These are phyloP conservation scores for Colletotrichum eremochloae DNA, from an alignment of 2,329 filamentous ascomycete species.

Conservation along the genomic window DNA sequence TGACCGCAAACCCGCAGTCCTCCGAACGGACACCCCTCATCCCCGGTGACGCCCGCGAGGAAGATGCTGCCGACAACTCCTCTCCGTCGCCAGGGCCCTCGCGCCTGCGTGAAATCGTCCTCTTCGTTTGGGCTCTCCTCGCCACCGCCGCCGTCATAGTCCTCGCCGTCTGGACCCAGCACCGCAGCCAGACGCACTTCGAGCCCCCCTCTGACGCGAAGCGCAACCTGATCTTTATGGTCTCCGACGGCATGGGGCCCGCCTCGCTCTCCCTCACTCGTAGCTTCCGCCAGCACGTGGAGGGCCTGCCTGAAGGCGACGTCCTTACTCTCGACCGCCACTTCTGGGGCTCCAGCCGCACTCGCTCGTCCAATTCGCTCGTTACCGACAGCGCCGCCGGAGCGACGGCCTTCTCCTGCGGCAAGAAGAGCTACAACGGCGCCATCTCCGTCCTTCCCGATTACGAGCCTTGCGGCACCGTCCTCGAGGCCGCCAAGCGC, in stretches of 20 bases:
- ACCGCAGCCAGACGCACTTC: constrained; percentile 68
- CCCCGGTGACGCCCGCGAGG: constrained; percentile 48
- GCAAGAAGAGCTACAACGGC: constrained; percentile 94
- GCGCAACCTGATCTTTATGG: constrained; percentile 98
- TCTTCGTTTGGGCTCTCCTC: constrained; percentile 86
- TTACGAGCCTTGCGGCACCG: constrained; percentile 89
- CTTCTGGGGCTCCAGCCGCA: constrained; percentile 90
- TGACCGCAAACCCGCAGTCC: constrained; percentile 55
- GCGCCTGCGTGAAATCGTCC: constrained; percentile 76
- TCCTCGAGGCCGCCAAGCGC: constrained; percentile 91
- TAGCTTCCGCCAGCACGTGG: constrained; percentile 84
- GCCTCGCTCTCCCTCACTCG: constrained; percentile 89
- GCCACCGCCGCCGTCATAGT: constrained; percentile 85
- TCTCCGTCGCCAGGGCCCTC: constrained; percentile 46
- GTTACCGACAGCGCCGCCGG: constrained; percentile 98
- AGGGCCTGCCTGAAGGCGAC: constrained; percentile 80
- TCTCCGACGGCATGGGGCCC: constrained; percentile 98
- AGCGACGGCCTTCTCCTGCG: constrained; percentile 95
- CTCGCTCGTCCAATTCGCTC: constrained; percentile 84
- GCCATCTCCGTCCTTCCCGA: constrained; percentile 92
- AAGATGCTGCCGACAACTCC: constrained; percentile 45
- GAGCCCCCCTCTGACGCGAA: constrained; percentile 63
- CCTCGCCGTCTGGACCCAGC: constrained; percentile 82
- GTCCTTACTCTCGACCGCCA: constrained; percentile 87
- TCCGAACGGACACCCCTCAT: constrained; percentile 62